Evolutionary conservation across 2,329 filamentous ascomycete genomes (phyloP), one percentile per base, ranked within the genome.

Genomic region (Mollisiaceae sp.): DNA sequence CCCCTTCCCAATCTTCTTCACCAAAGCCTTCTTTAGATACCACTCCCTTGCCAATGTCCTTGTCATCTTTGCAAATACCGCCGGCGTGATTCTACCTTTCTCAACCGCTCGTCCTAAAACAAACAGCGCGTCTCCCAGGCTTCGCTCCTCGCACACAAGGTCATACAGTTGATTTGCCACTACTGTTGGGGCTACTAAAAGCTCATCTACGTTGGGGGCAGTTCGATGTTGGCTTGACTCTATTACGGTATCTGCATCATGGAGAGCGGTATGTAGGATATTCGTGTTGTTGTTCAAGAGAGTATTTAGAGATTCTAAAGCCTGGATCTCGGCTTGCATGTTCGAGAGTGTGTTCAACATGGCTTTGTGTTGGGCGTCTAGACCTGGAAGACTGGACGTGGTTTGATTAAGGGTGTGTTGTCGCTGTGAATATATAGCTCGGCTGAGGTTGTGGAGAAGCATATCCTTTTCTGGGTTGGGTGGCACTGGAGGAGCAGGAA

Each of bases 391-490:
- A 22, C 91, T 92, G 15, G 90, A 84, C 20, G 87, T 84, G 71
- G 94, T 94, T 74, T 95, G 91, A 32, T 85, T 79, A 56, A 91
- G 85, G 61, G 88, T 89, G 57, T 85, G 85, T 67, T 89, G 87
- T 18, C 94, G 88, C 68, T 91, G 89, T 45, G 86, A 81, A 62
- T 88, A 83, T 2, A 98, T 82, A 0, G 89, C 86, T 63, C 85
- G 82, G 41, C 90, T 93, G 36, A 98, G 85, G 54, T 93, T 91
- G 61, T 86, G 85, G 2, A 97, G 84, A 18, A 98, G 86, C 22
- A 91, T 90, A 77, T 98, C 93, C 76, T 97, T 97, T 78, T 98
- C 93, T 0, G 95, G 95, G 74, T 99, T 99, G 0, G 93, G 94
- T 0, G 95, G 94, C 38, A 97, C 93, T 0, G 94, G 94, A 0